phyloP scores from a whole-genome alignment of 331 rosid genomes.

The Erythrophleum ivorense region DNA sequence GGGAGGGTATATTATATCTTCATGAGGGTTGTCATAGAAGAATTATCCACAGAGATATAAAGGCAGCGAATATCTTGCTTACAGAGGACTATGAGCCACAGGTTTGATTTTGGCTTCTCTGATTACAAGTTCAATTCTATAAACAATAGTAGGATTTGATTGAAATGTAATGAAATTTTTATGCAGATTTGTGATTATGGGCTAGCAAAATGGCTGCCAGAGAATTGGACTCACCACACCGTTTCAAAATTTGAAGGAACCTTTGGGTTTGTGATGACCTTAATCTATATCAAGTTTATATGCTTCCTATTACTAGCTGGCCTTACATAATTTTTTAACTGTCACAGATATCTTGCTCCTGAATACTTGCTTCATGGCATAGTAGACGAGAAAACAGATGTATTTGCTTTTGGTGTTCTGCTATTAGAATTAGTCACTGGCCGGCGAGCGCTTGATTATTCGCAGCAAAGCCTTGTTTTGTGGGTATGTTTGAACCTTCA shows the following conservation, averaged over 20 bases:
- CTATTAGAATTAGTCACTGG: slow-evolving; percentile 81
- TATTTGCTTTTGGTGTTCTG: slow-evolving; percentile 83
- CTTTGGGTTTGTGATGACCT: slow-evolving; percentile 66
- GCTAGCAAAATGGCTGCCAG: slow-evolving; percentile 92
- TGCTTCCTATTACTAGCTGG: neutral
- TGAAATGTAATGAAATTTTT: slow-evolving; percentile 17
- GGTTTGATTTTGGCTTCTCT: slow-evolving; percentile 49
- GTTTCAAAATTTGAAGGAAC: slow-evolving; percentile 86
- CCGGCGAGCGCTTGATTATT: slow-evolving; percentile 79
- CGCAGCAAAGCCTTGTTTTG: slow-evolving; percentile 83
- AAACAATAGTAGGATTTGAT: neutral
- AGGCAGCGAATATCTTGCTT: slow-evolving; percentile 87
- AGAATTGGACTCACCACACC: slow-evolving; percentile 84
- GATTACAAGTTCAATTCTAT: neutral
- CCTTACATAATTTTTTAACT: neutral
- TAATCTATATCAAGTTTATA: neutral
- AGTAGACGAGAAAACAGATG: slow-evolving; percentile 89
- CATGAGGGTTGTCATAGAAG: slow-evolving; percentile 92
- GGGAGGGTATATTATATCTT: slow-evolving; percentile 74
- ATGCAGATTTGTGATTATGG: slow-evolving; percentile 88
- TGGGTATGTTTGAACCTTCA: slow-evolving; percentile 59
- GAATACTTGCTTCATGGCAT: slow-evolving; percentile 87
- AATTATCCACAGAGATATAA: slow-evolving; percentile 87
- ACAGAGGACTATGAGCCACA: slow-evolving; percentile 72
- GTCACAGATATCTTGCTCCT: slow-evolving; percentile 79